Evolutionary conservation across 164 flowering plant genomes (phyloP).

Genomic region (Tetrastigma voinierianum): DNA sequence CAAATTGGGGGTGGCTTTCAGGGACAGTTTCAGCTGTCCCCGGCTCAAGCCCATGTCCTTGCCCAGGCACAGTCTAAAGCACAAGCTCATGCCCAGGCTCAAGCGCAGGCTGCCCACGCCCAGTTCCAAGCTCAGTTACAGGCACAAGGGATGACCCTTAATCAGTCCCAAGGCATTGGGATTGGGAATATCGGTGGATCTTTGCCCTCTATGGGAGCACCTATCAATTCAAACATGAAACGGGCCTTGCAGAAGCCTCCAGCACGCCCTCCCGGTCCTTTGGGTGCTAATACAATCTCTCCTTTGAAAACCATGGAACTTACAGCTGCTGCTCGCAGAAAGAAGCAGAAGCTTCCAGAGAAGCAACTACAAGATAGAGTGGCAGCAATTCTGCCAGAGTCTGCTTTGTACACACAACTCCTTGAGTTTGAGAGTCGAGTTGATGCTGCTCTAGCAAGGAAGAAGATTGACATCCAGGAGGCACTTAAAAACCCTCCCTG

Average conservation of each 20-base stretch:
- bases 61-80: constrained; percentile 42
- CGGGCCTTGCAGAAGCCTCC: constrained; percentile 33
- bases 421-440: constrained; percentile 50
- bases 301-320: constrained; percentile 37
- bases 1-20: constrained; percentile 45
- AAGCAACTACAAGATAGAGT: constrained; percentile 40
- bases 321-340: constrained; percentile 37
- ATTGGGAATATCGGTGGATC: constrained; percentile 37
- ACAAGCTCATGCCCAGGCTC: constrained; percentile 39
- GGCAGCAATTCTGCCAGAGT: constrained; percentile 47
- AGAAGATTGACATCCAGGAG: constrained; percentile 50
- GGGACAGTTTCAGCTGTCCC: constrained; percentile 46
- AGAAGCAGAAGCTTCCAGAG: constrained; percentile 49
- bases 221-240: constrained; percentile 25
- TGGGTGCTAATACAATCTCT: constrained; percentile 21
- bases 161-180: constrained; percentile 34
- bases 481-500: constrained; percentile 45
- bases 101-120: constrained; percentile 46
- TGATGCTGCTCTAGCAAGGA: constrained; percentile 40
- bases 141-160: constrained; percentile 48
- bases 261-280: constrained; percentile 24
- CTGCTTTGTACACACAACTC: constrained; percentile 49
- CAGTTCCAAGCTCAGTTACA: constrained; percentile 61
- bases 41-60: constrained; percentile 37
- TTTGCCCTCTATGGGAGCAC: constrained; percentile 33